Evolutionary conservation across 768 basidiomycete species (phyloP).

Genomic region (Erythrobasidium yunnanense): DNA sequence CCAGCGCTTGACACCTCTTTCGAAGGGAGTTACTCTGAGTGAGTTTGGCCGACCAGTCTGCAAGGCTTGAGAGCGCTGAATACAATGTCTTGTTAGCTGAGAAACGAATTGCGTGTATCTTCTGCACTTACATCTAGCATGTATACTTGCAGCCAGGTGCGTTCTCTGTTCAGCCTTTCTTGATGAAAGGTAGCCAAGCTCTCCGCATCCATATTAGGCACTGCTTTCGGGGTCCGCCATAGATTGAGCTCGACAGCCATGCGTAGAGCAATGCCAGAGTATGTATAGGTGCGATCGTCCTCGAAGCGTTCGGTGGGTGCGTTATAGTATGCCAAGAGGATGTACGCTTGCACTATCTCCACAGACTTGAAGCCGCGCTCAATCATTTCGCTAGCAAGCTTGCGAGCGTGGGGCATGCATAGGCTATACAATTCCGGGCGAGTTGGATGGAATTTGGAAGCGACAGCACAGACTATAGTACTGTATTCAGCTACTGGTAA

Average conservation of each 20-base stretch:
- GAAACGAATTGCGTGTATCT: not conserved
- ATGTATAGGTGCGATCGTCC: slow-evolving; percentile 85
- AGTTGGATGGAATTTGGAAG: slow-evolving; percentile 73
- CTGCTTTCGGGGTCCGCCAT: slow-evolving; percentile 44
- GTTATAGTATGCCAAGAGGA: slow-evolving; percentile 78
- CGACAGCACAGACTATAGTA: slow-evolving; percentile 65
- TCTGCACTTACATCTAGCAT: slow-evolving; percentile 30
- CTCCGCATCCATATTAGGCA: slow-evolving; percentile 64
- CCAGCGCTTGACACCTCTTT: not conserved
- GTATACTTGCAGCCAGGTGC: slow-evolving; percentile 65
- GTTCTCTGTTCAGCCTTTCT: slow-evolving; percentile 85
- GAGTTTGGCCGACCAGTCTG: slow-evolving; percentile 16
- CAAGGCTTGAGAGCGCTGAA: slow-evolving; percentile 1
- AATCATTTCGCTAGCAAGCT: slow-evolving; percentile 50
- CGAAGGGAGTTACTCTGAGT: not conserved
- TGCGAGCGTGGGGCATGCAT: slow-evolving; percentile 19
- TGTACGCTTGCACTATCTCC: slow-evolving; percentile 64
- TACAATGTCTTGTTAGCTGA: not conserved
- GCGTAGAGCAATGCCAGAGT: slow-evolving; percentile 47
- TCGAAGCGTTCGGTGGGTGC: slow-evolving; percentile 92
- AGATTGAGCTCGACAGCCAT: slow-evolving; percentile 95
- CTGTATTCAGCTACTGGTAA: not conserved
- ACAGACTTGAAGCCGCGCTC: slow-evolving; percentile 82
- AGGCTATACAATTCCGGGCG: slow-evolving; percentile 15
- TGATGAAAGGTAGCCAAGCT: slow-evolving; percentile 53